These are phyloP conservation scores for Ceratocystis albifundus DNA, from an alignment of 2,329 filamentous ascomycete species.

Conservation along the genomic window DNA sequence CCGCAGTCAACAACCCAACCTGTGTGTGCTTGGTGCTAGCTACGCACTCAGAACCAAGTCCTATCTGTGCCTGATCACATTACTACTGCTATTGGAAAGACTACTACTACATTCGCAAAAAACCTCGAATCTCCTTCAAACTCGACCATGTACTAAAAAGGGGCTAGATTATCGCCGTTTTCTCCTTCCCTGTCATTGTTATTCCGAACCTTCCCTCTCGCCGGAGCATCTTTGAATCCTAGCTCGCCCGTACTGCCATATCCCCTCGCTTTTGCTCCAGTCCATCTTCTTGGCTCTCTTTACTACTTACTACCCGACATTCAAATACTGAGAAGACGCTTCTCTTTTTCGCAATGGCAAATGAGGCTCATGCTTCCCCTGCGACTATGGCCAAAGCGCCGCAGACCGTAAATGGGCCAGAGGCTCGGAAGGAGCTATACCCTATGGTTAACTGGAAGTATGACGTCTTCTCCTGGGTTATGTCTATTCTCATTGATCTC, in stretches of 20 bases:
- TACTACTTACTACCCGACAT: too few relatives aligned
- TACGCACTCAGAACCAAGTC: not conserved
- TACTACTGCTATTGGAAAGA: not conserved
- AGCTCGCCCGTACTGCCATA: not conserved
- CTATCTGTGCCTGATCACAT: too few relatives aligned
- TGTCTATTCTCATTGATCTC: constrained; percentile 77
- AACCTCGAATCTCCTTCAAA: not conserved
- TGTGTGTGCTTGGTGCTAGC: not conserved
- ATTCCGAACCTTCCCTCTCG: not conserved
- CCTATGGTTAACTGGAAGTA: constrained; percentile 65
- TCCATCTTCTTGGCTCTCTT: too few relatives aligned
- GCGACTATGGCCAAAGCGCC: constrained; percentile 1
- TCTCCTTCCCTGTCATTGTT: not conserved
- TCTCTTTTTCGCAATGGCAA: not conserved
- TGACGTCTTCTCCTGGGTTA: constrained; percentile 64
- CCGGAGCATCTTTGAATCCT: not conserved
- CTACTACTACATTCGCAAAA: not conserved
- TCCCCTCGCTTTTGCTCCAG: not conserved
- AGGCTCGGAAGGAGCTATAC: constrained; percentile 43
- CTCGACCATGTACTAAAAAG: not conserved
- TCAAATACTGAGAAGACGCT: too few relatives aligned
- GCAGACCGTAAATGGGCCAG: not conserved
- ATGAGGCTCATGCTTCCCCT: not conserved
- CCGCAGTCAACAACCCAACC: not conserved
- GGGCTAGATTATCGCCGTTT: not conserved